Base-by-base conservation (phyloP, 192 early-diverging fungal genomes). In the Backusella sp. region DNA sequence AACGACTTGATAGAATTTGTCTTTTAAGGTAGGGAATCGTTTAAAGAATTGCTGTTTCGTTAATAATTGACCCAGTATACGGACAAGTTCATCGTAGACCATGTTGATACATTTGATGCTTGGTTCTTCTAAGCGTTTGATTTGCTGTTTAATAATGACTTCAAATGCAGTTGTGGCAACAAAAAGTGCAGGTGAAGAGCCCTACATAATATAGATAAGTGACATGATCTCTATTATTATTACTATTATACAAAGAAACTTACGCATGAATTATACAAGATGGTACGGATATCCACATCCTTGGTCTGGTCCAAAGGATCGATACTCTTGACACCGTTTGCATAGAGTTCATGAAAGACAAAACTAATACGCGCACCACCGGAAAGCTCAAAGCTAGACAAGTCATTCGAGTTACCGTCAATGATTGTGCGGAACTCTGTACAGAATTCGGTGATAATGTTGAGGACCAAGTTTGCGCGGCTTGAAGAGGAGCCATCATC, bases 291-390 rank as follows among this genome's bases (percentile, higher is more conserved):
- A 80, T 99, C 98, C 11, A 93, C 89, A 84, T 99, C 97, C 85
- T 99, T 99, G 81, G 97, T 92, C 78, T 99, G 96, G 76, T 99
- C 98, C 79, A 99, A 95, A 15, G 97, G 97, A 83, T 99, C 97
- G 81, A 99, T 94, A 32, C 89, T 86, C 74, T 97, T 96, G 77
- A 99, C 88, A 70, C 96, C 96, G 75, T 90, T 90, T 34, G 92
- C 85, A 81, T 90, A 99, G 66, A 99, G 93, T 80, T 99, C 98
- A 84, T 99, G 97, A 86, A 99, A 98, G 14, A 99, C 98, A 90
- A 96, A 99, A 77, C 91, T 93, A 73, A 99, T 97, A 85, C 98
- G 96, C 19, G 98, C 98, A 77, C 98, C 98, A 76, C 98, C 98
- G 69, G 93, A 93, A 5, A 99, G 87, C 84, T 99, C 98, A 81